Conservation (phyloP, 352 stramenopile genomes). For the Phytophthora uliginosa region DNA sequence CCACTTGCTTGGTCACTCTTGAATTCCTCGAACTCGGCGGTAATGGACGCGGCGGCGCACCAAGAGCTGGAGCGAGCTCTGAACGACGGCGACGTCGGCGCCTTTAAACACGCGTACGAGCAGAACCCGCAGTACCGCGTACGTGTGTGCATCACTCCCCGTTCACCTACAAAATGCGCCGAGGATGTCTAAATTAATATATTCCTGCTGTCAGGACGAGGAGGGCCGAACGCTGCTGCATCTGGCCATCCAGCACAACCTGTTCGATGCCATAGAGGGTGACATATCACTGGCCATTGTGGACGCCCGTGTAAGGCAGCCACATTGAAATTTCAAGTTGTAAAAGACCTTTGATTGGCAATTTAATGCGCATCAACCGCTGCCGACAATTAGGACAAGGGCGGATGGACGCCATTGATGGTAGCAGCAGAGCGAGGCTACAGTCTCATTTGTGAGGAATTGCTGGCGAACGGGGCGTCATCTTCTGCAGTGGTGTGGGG, state of each 20-base stretch:
- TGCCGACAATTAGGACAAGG: slow-evolving; percentile 32
- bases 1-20: slow-evolving; percentile 6
- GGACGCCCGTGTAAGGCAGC: slow-evolving; percentile 22
- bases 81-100: slow-evolving; percentile 19
- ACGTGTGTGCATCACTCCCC: background rate
- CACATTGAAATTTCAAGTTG: background rate
- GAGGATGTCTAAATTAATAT: slow-evolving; percentile 15
- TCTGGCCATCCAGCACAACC: slow-evolving; percentile 30
- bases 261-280: slow-evolving; percentile 41
- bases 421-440: slow-evolving; percentile 38
- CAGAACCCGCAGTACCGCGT: slow-evolving; percentile 37
- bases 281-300: slow-evolving; percentile 29
- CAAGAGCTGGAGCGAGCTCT: slow-evolving; percentile 35
- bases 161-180: background rate
- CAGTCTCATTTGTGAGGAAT: slow-evolving; percentile 47
- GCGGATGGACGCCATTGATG: slow-evolving; percentile 45
- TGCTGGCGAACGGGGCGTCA: slow-evolving; percentile 38
- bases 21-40: background rate
- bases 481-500: slow-evolving; percentile 27
- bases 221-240: slow-evolving; percentile 40
- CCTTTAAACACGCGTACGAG: slow-evolving; percentile 32
- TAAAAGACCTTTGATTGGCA: background rate
- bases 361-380: background rate
- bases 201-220: slow-evolving; percentile 27
- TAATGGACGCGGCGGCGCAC: slow-evolving; percentile 19